Evolutionary conservation across 2,329 filamentous ascomycete genomes (phyloP).

Genomic region (Amphichorda felina): DNA sequence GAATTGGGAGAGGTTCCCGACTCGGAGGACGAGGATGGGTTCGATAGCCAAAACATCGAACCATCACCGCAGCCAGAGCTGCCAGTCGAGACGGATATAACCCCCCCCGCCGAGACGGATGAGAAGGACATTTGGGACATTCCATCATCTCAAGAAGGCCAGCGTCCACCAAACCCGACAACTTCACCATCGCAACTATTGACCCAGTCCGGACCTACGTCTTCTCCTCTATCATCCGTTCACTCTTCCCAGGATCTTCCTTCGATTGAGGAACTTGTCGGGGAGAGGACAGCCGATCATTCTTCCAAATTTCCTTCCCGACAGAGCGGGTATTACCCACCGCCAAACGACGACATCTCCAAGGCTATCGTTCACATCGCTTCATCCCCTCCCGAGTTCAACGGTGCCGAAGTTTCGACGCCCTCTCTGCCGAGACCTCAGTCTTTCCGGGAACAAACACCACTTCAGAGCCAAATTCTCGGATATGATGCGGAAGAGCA

Average conservation of each 20-base stretch:
- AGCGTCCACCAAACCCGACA: constrained; percentile 1
- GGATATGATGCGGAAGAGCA: constrained; percentile 9
- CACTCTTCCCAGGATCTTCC: constrained; percentile 7
- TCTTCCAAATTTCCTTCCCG: no score
- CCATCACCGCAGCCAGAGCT: neutral
- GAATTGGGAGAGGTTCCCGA: constrained; percentile 37
- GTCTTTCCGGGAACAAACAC: neutral
- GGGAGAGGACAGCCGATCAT: neutral
- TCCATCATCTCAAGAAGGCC: constrained; percentile 16
- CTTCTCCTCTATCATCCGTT: constrained; percentile 20
- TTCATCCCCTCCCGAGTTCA: neutral
- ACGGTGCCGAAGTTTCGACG: neutral
- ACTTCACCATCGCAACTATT: neutral
- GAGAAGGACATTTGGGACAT: constrained; percentile 20
- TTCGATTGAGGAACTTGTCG: constrained; percentile 8
- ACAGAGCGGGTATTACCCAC: no score
- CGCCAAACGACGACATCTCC: constrained; percentile 20
- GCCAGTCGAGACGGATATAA: neutral
- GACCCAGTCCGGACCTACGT: constrained; percentile 6
- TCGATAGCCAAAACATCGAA: constrained; percentile 19
- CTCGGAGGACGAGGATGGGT: constrained; percentile 34
- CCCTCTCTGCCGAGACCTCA: neutral
- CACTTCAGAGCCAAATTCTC: constrained; percentile 8
- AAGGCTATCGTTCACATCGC: constrained; percentile 11
- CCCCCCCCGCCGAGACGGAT: neutral